A percentile compares a stretch with the other conserved stretches of the same genome.
These are phyloP conservation scores for Tricholoma saponaceum DNA, from an alignment of 768 basidiomycete species.

Conservation along the genomic window DNA sequence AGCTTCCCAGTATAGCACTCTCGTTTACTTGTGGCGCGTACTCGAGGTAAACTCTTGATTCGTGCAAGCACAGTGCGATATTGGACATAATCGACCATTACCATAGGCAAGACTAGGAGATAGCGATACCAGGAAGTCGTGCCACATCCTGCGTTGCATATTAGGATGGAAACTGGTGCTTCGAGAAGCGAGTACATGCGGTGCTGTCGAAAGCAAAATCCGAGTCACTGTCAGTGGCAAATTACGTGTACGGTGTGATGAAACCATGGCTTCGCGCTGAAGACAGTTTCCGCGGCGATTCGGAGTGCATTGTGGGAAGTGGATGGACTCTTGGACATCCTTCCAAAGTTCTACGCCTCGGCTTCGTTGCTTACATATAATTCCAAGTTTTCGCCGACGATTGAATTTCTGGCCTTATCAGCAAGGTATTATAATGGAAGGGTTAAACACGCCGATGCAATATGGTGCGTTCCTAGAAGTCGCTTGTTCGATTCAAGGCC, in stretches of 20 bases:
- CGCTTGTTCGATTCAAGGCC: too few species aligned
- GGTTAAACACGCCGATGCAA: too few species aligned
- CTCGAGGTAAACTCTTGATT: not conserved
- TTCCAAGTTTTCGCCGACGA: too few species aligned
- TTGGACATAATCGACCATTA: not conserved
- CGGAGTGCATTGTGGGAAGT: not conserved
- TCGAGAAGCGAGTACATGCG: not conserved
- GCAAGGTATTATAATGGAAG: too few species aligned
- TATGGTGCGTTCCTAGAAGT: too few species aligned
- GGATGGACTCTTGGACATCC: not conserved
- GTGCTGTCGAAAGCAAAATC: not conserved
- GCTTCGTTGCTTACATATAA: not conserved
- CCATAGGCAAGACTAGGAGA: not conserved
- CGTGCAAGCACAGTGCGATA: not conserved
- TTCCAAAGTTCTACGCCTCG: not conserved
- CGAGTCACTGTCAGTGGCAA: not conserved
- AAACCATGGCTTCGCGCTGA: not conserved
- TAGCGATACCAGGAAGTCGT: not conserved
- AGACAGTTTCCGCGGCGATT: not conserved
- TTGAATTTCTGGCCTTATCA: too few species aligned
- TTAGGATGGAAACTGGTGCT: not conserved
- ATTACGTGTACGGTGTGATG: not conserved
- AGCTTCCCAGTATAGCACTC: constrained; percentile 1
- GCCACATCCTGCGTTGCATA: not conserved
- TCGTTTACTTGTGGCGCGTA: not conserved